phyloP scores from a whole-genome alignment of 2,329 filamentous ascomycete genomes.

The Cercospora zeina region DNA sequence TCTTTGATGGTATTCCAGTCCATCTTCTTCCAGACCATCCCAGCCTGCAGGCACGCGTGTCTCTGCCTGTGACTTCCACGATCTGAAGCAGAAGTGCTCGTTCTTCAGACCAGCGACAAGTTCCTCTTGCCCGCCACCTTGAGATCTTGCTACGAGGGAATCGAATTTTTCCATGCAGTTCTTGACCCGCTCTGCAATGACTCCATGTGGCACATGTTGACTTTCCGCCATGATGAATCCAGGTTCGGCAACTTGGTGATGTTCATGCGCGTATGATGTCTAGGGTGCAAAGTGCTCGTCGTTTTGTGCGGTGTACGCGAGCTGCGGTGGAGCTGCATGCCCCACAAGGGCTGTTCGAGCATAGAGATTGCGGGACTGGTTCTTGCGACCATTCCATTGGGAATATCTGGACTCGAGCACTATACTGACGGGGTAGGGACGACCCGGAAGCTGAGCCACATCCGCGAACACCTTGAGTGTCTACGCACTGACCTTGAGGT shows the following conservation, averaged over 20 bases:
- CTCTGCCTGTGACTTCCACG: not conserved
- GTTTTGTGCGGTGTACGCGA: not conserved
- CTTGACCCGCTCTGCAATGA: not conserved
- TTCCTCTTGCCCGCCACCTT: not conserved
- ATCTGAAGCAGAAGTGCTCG: not conserved
- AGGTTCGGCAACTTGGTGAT: not conserved
- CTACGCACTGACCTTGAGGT: not conserved
- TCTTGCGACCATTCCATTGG: constrained; percentile 37
- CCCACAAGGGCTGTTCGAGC: constrained; percentile 32
- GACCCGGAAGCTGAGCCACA: constrained; percentile 20
- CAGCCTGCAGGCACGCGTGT: not conserved
- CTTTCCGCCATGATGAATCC: not conserved
- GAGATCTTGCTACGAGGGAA: not conserved
- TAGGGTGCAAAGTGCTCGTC: not conserved
- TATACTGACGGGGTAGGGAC: constrained; percentile 39
- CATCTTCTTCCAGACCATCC: not conserved
- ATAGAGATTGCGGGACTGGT: constrained; percentile 39
- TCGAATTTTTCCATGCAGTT: not conserved
- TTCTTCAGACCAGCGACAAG: not conserved
- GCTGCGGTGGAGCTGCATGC: constrained; percentile 21
- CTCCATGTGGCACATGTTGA: not conserved
- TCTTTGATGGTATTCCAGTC: not conserved
- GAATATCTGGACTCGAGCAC: constrained; percentile 38
- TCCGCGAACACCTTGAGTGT: not conserved
- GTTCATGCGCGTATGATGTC: not conserved